Evolutionary conservation across 257 asterid genomes (phyloP).

Genomic region (Petrea volubilis): DNA sequence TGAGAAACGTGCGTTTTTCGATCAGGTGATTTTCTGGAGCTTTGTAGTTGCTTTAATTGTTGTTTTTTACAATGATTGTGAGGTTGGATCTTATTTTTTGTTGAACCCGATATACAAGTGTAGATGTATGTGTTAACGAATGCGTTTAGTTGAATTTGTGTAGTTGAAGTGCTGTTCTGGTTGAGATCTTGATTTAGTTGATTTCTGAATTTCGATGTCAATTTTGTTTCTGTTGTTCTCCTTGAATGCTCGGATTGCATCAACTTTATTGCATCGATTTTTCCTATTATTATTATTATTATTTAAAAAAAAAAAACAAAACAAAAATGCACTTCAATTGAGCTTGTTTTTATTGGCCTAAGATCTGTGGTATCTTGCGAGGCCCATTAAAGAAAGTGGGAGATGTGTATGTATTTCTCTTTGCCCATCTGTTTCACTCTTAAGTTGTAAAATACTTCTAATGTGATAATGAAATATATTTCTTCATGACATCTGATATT

Average conservation of each 20-base stretch:
- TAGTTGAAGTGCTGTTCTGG: not conserved
- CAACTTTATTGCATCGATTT: too few species aligned
- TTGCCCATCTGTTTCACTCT: not conserved
- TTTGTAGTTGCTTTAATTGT: not conserved
- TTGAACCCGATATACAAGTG: not conserved
- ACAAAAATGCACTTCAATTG: not conserved
- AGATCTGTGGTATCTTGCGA: conserved; percentile 6
- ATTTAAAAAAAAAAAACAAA: too few species aligned
- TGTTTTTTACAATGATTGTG: not conserved
- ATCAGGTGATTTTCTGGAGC: conserved; percentile 52
- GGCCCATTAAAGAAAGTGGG: not conserved
- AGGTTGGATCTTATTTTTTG: not conserved
- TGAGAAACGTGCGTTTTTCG: conserved; percentile 65
- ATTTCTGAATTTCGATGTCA: not conserved
- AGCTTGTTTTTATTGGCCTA: not conserved
- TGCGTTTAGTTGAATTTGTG: not conserved
- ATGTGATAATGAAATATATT: not conserved
- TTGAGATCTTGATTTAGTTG: conserved; percentile 25
- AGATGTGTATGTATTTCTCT: not conserved
- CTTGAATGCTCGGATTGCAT: conserved; percentile 6
- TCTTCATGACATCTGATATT: conserved; percentile 8
- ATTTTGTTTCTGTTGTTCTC: not conserved
- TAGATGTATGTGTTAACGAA: not conserved
- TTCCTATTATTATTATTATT: too few species aligned
- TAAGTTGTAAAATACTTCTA: not conserved